Evolutionary conservation across 1,284 basidiomycete genomes (phyloP).

Genomic region (Leccinum angustisporum): DNA sequence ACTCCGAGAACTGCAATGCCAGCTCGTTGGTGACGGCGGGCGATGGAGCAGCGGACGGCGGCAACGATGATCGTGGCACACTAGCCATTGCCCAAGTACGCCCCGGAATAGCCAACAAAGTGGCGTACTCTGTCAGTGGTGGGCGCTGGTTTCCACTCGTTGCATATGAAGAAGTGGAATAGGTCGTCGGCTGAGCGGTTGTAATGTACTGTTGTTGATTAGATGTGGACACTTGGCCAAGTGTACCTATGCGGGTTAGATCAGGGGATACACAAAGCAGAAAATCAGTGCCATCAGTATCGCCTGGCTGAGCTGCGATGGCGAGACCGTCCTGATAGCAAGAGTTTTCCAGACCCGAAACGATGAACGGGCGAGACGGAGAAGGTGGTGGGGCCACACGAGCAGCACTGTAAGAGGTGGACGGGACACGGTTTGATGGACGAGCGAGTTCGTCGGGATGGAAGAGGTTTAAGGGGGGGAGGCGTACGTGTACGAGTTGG

Average conservation of each 20-base stretch:
- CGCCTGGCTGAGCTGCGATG: constrained; percentile 67
- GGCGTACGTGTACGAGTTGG: constrained; percentile 73
- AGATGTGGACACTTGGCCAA: constrained; percentile 57
- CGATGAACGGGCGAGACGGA: constrained; percentile 53
- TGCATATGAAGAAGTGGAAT: constrained; percentile 40
- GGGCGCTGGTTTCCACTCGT: constrained; percentile 51
- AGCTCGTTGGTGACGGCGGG: constrained; percentile 73
- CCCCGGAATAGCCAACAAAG: constrained; percentile 74
- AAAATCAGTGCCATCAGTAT: constrained; percentile 73
- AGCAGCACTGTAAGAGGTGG: constrained; percentile 44
- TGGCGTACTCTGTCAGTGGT: constrained; percentile 73
- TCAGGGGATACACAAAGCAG: constrained; percentile 78
- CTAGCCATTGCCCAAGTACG: constrained; percentile 80
- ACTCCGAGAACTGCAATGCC: constrained; percentile 73
- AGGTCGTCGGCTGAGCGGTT: constrained; percentile 36
- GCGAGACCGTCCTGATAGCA: constrained; percentile 65
- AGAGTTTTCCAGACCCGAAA: constrained; percentile 55
- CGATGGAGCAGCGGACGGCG: constrained; percentile 42
- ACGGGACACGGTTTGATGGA: constrained; percentile 43
- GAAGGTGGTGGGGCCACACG: constrained; percentile 42
- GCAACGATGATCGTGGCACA: constrained; percentile 41
- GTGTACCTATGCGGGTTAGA: constrained; percentile 61
- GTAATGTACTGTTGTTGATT: constrained; percentile 39
- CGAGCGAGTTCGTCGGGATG: constrained; percentile 71
- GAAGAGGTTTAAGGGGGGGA: constrained; percentile 73